Conservation (phyloP, 257 asterid genomes). For the Rubia yunnanensis region DNA sequence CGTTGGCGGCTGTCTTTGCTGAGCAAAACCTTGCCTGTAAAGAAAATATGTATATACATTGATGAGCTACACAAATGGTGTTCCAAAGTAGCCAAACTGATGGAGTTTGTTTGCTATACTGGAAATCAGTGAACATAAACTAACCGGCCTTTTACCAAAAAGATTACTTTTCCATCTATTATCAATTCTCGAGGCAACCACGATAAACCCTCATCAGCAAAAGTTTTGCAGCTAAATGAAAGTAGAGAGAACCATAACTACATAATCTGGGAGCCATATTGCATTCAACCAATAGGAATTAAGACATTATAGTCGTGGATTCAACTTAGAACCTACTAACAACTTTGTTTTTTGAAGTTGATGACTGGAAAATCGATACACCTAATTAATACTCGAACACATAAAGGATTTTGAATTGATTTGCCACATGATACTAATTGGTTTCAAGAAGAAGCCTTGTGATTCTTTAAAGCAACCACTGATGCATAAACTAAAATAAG, state of each 20-base stretch:
- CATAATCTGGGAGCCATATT: not conserved
- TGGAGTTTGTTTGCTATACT: not conserved
- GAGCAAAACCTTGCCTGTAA: constrained; percentile 77
- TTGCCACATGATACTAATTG: not conserved
- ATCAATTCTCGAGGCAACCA: not conserved
- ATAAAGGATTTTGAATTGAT: not conserved
- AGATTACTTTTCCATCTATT: not conserved
- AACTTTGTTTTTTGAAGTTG: not conserved
- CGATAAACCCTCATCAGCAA: not conserved
- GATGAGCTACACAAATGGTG: not conserved
- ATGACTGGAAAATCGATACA: not conserved
- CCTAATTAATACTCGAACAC: too few species aligned
- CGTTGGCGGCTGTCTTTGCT: constrained; percentile 38
- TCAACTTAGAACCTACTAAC: not conserved
- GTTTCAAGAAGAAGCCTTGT: not conserved
- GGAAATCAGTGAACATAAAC: not conserved
- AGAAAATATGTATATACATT: not conserved
- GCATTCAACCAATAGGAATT: not conserved
- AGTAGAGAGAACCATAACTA: not conserved
- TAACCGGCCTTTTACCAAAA: not conserved
- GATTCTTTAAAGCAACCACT: not conserved
- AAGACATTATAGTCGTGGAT: not conserved
- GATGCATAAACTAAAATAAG: not conserved
- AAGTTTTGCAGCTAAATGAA: not conserved
- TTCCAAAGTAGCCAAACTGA: not conserved